phyloP scores from a whole-genome alignment of 768 basidiomycete genomes.

The Lepiota subincarnata region DNA sequence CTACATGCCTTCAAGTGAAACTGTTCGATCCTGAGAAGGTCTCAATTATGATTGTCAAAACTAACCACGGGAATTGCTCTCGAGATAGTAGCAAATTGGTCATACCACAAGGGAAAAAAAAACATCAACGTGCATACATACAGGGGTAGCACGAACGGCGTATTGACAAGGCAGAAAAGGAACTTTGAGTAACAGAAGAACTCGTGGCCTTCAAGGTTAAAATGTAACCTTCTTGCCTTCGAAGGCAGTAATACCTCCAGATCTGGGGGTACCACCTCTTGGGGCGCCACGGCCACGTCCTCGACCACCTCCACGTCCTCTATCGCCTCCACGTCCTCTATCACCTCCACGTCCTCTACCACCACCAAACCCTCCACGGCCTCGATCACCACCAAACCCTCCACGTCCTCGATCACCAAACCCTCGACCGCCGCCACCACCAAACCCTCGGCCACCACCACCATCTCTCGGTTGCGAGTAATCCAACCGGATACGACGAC shows the following conservation, averaged over 20 bases:
- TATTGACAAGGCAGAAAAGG: neutral
- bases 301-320: constrained; percentile 34
- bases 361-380: constrained; percentile 35
- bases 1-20: no score
- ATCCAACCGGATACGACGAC: constrained; percentile 78
- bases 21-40: no score
- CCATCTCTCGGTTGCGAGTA: constrained; percentile 78
- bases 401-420: constrained; percentile 38
- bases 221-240: constrained; percentile 73
- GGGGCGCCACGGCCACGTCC: constrained; percentile 44
- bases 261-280: constrained; percentile 48
- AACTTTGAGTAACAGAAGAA: constrained; percentile 6
- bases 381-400: constrained; percentile 32
- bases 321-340: constrained; percentile 28
- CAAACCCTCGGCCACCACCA: constrained; percentile 46
- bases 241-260: constrained; percentile 58
- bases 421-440: no score
- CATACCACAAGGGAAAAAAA: neutral
- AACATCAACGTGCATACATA: neutral
- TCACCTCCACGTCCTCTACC: constrained; percentile 34
- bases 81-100: neutral
- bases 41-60: neutral
- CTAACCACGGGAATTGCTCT: neutral
- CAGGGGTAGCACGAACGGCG: neutral
- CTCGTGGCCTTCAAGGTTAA: constrained; percentile 17